Evolutionary conservation across 805 yeast genomes (phyloP), one percentile per base, ranked within the genome.

Genomic region (Wickerhamiella nectarea): DNA sequence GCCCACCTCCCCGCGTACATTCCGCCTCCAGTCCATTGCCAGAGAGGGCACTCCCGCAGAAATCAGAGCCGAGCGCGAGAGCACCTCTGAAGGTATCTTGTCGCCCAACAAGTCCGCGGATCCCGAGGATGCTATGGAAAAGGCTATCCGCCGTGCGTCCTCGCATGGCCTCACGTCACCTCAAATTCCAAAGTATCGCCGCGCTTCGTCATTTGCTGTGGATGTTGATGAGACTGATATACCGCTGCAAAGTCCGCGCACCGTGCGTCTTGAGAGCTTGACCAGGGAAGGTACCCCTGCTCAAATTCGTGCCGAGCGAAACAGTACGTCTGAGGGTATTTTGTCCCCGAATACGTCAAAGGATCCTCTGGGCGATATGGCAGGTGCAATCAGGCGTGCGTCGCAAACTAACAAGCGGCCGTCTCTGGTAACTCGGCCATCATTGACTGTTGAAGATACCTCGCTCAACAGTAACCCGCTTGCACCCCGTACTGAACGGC

Each of bases 261-360:
- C 41, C 4, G 10, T 12, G 11, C 28, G 41, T 25, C 15, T 38
- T 15, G 41, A 38, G 28, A 17, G 25, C 6, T 11, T 38, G 11
- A 24, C 41, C 11, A 11, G 20, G 6, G 17, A n/a, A 15, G 41
- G 41, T 6, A 9, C 41, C 11, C 41, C 41, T 9, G 34, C 41
- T 9, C 35, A 38, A 12, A 38, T 38, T 8, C 34, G 42, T 11
- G 42, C 33, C n/a, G 42, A 39, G 24, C 35, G 42, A 10, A 36
- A 39, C 15, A 18, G 26, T 8, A 39, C 42, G 8, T 21, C 31
- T 4, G 15, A 25, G 10, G 42, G 42, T 17, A 20, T 39, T n/a
- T 17, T 31, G 22, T 18, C 20, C 15, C 36, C 42, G 8, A 31
- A 14, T 15, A 3, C 2, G 2, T 17, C 25, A 29, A 18, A 10